A percentile compares a stretch with the other conserved stretches of the same genome.
phyloP scores from a whole-genome alignment of 2,329 filamentous ascomycete genomes.

The Stachybotrys chartarum region DNA sequence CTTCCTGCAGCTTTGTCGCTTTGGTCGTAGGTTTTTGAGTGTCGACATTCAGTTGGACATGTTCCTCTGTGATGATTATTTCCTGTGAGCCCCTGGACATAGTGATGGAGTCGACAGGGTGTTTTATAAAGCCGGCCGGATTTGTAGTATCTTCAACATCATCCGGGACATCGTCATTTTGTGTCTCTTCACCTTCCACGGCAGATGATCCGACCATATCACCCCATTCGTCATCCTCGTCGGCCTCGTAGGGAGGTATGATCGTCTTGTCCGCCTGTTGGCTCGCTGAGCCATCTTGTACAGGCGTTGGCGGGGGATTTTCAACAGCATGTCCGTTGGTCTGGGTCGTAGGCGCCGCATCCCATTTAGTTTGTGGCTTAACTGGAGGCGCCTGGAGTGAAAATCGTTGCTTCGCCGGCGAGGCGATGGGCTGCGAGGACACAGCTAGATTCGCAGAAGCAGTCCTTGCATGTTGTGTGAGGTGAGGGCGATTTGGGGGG shows the following conservation, averaged over 20 bases:
- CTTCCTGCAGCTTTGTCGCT: not conserved
- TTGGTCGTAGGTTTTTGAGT: not conserved
- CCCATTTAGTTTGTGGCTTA: slow-evolving; percentile 11
- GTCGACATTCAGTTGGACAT: not conserved
- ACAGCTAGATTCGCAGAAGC: not conserved
- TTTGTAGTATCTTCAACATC: too few relatives aligned
- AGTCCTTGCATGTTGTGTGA: not conserved
- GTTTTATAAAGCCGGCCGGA: too few relatives aligned
- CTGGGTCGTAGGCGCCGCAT: not conserved
- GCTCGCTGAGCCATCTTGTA: not conserved
- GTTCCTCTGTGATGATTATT: too few relatives aligned
- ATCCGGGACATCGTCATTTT: not conserved
- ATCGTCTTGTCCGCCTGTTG: not conserved
- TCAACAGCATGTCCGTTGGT: not conserved
- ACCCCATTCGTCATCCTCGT: slow-evolving; percentile 37
- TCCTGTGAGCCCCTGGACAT: too few relatives aligned
- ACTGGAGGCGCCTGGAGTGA: slow-evolving; percentile 3
- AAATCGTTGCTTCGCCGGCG: not conserved
- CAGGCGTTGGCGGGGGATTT: not conserved
- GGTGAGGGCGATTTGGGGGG: not conserved
- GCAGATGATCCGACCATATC: slow-evolving; percentile 44
- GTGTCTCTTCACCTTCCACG: not conserved
- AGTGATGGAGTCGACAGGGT: too few relatives aligned
- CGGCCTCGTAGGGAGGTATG: slow-evolving; percentile 1
- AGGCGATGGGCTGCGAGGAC: slow-evolving; percentile 3